A percentile compares a stretch with the other conserved stretches of the same genome.
Conservation (phyloP, 208 protist genomes). For the Novymonas esmeraldas region DNA sequence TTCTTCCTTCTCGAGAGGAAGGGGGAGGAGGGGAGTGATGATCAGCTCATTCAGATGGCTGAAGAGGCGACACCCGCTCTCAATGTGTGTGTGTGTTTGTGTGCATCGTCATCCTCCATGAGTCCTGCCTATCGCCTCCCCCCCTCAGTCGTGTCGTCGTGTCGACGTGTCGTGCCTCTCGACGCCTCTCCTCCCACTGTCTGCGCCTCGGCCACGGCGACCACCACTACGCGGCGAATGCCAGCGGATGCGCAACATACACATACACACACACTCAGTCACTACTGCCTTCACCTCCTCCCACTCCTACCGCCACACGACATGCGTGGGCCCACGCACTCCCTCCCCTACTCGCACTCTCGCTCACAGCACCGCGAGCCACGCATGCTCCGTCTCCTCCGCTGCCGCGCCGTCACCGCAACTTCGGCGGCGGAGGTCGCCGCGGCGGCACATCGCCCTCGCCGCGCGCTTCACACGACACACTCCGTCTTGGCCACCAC, state of each 20-base stretch:
- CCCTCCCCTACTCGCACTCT: neutral
- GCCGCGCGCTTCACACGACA: neutral
- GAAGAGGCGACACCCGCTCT: too few species aligned
- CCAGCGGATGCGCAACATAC: neutral
- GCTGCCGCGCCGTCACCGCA: neutral
- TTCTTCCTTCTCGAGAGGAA: too few species aligned
- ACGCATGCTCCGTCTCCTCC: conserved; percentile 1
- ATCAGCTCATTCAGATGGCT: too few species aligned
- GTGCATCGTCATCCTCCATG: too few species aligned
- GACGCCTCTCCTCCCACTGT: neutral
- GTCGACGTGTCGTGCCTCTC: too few species aligned
- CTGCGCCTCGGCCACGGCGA: neutral
- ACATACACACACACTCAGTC: neutral
- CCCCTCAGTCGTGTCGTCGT: too few species aligned
- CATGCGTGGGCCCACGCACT: neutral
- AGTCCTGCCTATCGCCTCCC: too few species aligned
- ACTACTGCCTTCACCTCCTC: too few species aligned
- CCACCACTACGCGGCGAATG: too few species aligned
- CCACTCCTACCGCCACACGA: too few species aligned
- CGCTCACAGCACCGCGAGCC: neutral
- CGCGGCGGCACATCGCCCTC: neutral
- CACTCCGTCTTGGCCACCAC: neutral
- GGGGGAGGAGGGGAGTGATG: too few species aligned
- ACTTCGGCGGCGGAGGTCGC: neutral
- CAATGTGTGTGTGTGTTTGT: too few species aligned